Base-by-base conservation (phyloP, 345 rosid genomes). In the Erysimum cheiranthoides region DNA sequence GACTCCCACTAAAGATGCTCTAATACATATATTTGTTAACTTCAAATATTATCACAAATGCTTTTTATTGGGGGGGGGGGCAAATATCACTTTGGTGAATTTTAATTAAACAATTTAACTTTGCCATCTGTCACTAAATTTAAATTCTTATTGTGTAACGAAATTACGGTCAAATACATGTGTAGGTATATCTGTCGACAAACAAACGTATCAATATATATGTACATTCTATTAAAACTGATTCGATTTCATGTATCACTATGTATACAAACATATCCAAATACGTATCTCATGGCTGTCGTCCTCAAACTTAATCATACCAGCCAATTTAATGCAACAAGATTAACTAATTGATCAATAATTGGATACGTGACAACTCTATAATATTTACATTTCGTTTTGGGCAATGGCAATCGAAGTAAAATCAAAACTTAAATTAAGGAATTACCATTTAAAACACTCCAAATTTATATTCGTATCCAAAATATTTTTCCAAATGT, bases 251-350 rank as follows among this genome's bases (percentile, higher is more conserved):
- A 56, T 66, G 61, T 36, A 71, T 40, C 72, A 57, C 25, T 34
- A 31, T 53, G 43, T 18, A 17, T 27, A 53, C 60, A 57, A 46
- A 74, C 72, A 74, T 66, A 74, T 57, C 32, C 60, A 57, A 34
- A 47, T 46, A 47, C n/a, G 67, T 25, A 66, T 57, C 52, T 51
- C n/a, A 11, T 42, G 69, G 38, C 64, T 76, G 70, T 76, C 74
- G 70, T 76, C 74, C n/a, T 60, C 46, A 18, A 68, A 66, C 60
- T 10, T 45, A 51, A 60, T 40, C 42, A 21, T 60, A 10, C 49
- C 63, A 43, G 21, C 74, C 63, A 61, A 68, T 42, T 60, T 13
- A 50, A 61, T 47, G 52, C 52, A 50, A 10, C 28, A 47, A 50
- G 16, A 61, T 68, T 60, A 59, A 21, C 28, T 38, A 8, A 68